A percentile compares a stretch with the other conserved stretches of the same genome.
Evolutionary conservation across 495 filamentous ascomycete genomes (phyloP).

Genomic region (Aspergillus indologenus): DNA sequence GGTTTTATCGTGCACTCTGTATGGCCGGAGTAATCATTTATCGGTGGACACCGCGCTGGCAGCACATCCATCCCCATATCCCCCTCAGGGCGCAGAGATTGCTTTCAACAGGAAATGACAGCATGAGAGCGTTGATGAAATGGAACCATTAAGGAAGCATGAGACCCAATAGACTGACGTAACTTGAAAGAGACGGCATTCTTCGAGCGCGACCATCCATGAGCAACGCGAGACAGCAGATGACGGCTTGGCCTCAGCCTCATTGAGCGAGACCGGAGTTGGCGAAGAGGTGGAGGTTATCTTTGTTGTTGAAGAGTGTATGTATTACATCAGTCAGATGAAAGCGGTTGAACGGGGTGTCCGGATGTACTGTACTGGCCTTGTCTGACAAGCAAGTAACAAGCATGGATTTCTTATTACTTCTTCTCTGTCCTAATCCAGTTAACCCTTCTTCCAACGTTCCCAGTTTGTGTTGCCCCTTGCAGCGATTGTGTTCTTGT

Average conservation of each 20-base stretch:
- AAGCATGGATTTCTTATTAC: no score
- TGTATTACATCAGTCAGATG: no score
- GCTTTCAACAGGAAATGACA: not conserved
- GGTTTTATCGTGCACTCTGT: not conserved
- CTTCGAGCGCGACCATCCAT: not conserved
- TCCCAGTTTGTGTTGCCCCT: no score
- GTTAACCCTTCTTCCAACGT: no score
- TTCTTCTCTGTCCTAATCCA: no score
- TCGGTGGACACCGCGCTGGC: conserved; percentile 2
- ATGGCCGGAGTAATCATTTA: not conserved
- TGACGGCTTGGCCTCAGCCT: not conserved
- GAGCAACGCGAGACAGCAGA: not conserved
- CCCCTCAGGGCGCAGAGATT: not conserved
- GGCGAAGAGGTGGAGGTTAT: not conserved
- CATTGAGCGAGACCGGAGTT: no score
- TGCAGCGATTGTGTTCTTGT: no score
- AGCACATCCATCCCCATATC: conserved; percentile 1
- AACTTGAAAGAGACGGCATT: not conserved
- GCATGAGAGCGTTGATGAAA: not conserved
- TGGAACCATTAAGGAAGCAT: not conserved
- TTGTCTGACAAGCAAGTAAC: no score
- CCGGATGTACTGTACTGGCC: no score
- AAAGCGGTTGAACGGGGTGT: no score
- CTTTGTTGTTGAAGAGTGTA: no score
- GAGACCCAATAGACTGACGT: not conserved